Evolutionary conservation across 2,329 filamentous ascomycete genomes (phyloP).

Genomic region (Domatiomyces globalis): DNA sequence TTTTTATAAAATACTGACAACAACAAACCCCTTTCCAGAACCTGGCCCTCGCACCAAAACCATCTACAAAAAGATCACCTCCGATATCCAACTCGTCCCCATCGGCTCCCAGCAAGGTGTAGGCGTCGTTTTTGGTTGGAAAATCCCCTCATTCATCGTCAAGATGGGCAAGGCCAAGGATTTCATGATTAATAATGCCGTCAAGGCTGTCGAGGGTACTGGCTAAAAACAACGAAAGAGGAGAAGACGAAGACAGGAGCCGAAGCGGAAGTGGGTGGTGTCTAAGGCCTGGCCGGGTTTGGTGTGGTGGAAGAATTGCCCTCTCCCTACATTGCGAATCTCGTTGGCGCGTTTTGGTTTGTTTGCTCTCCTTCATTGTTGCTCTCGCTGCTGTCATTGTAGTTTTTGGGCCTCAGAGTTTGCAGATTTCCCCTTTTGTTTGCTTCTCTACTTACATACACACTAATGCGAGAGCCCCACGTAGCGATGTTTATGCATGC

Average conservation of each 20-base stretch:
- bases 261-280: no score
- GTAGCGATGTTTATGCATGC: no score
- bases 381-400: no score
- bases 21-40: slow-evolving; percentile 10
- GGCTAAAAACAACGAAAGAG: slow-evolving; percentile 4
- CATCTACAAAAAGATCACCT: slow-evolving; percentile 21
- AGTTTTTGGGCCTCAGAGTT: no score
- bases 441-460: no score
- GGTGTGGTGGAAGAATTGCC: no score
- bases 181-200: slow-evolving; percentile 22
- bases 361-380: no score
- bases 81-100: slow-evolving; percentile 27
- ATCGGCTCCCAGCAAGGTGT: slow-evolving; percentile 27
- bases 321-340: no score
- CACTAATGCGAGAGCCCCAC: no score
- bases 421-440: no score
- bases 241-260: neutral
- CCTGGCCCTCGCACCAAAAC: slow-evolving; percentile 19
- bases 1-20: neutral
- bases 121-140: slow-evolving; percentile 25
- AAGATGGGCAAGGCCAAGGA: slow-evolving; percentile 26
- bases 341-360: no score
- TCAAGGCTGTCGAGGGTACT: slow-evolving; percentile 16
- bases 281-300: no score
- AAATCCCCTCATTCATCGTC: slow-evolving; percentile 25